Conservation (phyloP, 2,329 filamentous ascomycete genomes). For the Cladobotryum protrusum region DNA sequence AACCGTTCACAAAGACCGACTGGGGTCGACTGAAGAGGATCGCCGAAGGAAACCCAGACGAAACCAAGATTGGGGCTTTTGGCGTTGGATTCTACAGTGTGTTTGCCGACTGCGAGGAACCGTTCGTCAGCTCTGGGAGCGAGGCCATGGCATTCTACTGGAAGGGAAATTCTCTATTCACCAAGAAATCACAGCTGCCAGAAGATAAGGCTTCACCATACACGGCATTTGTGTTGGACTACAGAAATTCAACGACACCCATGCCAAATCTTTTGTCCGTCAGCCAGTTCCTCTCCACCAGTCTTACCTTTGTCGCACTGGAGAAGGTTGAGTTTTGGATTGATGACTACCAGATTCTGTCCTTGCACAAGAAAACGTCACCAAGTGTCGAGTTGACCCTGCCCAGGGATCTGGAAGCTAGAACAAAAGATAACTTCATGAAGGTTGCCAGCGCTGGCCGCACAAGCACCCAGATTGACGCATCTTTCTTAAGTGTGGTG, state of each 20-base stretch:
- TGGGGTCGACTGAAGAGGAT: constrained; percentile 93
- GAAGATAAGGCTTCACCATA: constrained; percentile 59
- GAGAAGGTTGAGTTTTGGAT: constrained; percentile 84
- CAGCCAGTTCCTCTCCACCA: constrained; percentile 88
- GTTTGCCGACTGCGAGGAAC: constrained; percentile 96
- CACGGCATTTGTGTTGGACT: constrained; percentile 92
- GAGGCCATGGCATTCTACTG: constrained; percentile 99
- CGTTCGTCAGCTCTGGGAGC: constrained; percentile 86
- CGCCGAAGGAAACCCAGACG: constrained; percentile 97
- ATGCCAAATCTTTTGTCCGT: constrained; percentile 80
- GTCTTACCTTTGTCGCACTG: constrained; percentile 89
- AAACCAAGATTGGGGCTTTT: constrained; percentile 98
- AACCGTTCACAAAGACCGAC: constrained; percentile 81
- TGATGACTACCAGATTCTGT: constrained; percentile 76
- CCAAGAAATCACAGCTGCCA: constrained; percentile 71
- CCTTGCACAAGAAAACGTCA: constrained; percentile 77
- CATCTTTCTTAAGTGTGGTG: constrained; percentile 78
- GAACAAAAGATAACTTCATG: constrained; percentile 85
- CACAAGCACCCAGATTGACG: constrained; percentile 88
- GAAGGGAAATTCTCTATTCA: constrained; percentile 98
- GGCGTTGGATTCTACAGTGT: constrained; percentile 98
- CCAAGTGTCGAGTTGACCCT: constrained; percentile 67
- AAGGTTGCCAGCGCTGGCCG: constrained; percentile 73
- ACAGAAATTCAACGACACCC: constrained; percentile 80
- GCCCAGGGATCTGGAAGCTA: constrained; percentile 72